A percentile compares a stretch with the other conserved stretches of the same genome.
Conservation (phyloP, 2,329 filamentous ascomycete genomes). For the Exophiala sp. region DNA sequence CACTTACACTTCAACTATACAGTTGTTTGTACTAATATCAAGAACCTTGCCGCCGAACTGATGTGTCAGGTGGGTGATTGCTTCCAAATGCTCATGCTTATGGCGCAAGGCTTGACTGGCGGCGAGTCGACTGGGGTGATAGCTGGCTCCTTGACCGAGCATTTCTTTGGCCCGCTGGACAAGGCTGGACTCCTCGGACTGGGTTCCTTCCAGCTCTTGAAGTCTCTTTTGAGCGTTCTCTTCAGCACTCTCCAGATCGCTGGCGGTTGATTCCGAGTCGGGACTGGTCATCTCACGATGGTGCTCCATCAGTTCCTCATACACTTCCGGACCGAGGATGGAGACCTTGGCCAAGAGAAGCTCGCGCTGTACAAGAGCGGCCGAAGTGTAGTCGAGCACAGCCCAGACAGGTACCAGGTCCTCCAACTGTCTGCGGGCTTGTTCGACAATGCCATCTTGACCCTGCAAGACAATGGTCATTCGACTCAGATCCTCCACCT, state of each 20-base stretch:
- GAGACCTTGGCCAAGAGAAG: constrained; percentile 93
- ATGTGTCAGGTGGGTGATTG: constrained; percentile 92
- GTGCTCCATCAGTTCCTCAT: constrained; percentile 91
- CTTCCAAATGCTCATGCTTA: constrained; percentile 95
- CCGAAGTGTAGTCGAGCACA: constrained; percentile 88
- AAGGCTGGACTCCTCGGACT: constrained; percentile 27
- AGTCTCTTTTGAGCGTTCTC: constrained; percentile 26
- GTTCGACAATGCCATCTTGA: constrained; percentile 94
- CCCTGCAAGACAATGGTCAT: constrained; percentile 98
- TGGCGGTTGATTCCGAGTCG: constrained; percentile 33
- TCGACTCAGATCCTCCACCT: constrained; percentile 90
- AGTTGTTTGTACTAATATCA: constrained; percentile 97
- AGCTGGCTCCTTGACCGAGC: constrained; percentile 51
- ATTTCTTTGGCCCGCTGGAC: constrained; percentile 26
- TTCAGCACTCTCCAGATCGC: constrained; percentile 35
- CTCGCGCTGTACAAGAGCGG: constrained; percentile 91
- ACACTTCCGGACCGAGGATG: constrained; percentile 94
- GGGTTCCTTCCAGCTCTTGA: constrained; percentile 37
- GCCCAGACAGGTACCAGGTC: constrained; percentile 98
- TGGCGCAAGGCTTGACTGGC: constrained; percentile 84
- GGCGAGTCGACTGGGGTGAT: constrained; percentile 81
- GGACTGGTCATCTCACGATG: constrained; percentile 78
- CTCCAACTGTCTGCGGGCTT: constrained; percentile 89
- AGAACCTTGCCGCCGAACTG: constrained; percentile 97
- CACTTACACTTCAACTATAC: constrained; percentile 91